Conservation (phyloP, 2,329 filamentous ascomycete species). For the Amauroascus niger region DNA sequence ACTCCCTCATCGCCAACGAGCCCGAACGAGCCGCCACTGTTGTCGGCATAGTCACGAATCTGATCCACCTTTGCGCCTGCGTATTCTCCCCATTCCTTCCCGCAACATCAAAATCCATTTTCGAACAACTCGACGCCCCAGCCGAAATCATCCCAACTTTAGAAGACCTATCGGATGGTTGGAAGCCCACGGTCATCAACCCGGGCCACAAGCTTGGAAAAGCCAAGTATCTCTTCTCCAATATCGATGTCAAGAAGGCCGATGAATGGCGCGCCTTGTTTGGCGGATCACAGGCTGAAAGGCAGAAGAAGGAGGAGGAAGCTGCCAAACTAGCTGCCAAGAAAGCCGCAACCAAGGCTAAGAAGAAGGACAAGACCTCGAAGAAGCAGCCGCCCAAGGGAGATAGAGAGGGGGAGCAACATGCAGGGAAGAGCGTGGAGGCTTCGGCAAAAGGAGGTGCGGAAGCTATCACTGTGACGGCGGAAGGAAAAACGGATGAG, state of each 20-base stretch:
- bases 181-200: constrained; percentile 51
- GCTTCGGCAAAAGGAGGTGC: constrained; percentile 29
- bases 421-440: constrained; percentile 23
- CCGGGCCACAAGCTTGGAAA: constrained; percentile 73
- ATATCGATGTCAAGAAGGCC: constrained; percentile 71
- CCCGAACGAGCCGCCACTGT: constrained; percentile 52
- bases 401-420: constrained; percentile 12
- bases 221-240: constrained; percentile 69
- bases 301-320: constrained; percentile 61
- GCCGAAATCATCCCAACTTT: constrained; percentile 51
- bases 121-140: constrained; percentile 59
- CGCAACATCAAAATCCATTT: constrained; percentile 62
- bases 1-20: constrained; percentile 50
- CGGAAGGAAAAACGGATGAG: constrained; percentile 25
- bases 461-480: constrained; percentile 21
- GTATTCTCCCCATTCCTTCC: constrained; percentile 80
- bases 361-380: constrained; percentile 25
- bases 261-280: constrained; percentile 73
- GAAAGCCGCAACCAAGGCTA: constrained; percentile 32
- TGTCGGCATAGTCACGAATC: constrained; percentile 71
- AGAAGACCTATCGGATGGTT: constrained; percentile 46
- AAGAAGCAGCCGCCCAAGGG: constrained; percentile 21
- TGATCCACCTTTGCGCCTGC: constrained; percentile 70
- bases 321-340: constrained; percentile 41
- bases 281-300: constrained; percentile 55